Percentiles rank a stretch among this genome's conserved stretches.
Evolutionary conservation across 2,329 filamentous ascomycete species (phyloP).

Genomic region (Coniella vitis): DNA sequence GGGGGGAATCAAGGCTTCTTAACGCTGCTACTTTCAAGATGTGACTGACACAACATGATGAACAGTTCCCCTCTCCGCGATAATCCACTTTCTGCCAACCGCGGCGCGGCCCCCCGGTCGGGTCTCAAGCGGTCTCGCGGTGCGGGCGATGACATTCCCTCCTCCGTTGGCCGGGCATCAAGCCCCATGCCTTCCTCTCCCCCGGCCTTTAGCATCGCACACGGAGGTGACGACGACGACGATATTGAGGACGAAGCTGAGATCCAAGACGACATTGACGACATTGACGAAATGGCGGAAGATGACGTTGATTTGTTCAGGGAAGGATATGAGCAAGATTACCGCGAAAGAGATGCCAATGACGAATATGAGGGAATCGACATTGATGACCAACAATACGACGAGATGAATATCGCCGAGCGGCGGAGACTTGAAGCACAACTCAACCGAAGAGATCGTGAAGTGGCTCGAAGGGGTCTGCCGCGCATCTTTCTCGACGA

Average conservation of each 20-base stretch:
- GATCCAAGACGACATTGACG: constrained; percentile 65
- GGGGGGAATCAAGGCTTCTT: too few species aligned
- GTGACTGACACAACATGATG: constrained; percentile 18
- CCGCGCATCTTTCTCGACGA: constrained; percentile 61
- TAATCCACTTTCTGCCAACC: constrained; percentile 77
- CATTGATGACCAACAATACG: constrained; percentile 70
- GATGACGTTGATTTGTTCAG: constrained; percentile 75
- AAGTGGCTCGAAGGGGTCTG: constrained; percentile 50
- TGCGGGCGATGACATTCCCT: constrained; percentile 41
- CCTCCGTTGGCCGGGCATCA: constrained; percentile 45
- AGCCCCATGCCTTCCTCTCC: constrained; percentile 62
- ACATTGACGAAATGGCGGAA: constrained; percentile 75
- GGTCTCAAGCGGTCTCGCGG: constrained; percentile 51
- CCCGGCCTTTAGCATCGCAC: constrained; percentile 56
- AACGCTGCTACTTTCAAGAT: too few species aligned
- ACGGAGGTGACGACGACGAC: constrained; percentile 63
- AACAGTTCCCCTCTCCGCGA: constrained; percentile 73
- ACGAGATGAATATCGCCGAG: constrained; percentile 58
- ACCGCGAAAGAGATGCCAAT: constrained; percentile 57
- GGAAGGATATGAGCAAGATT: constrained; percentile 66
- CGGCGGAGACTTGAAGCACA: constrained; percentile 66
- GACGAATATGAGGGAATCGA: constrained; percentile 65
- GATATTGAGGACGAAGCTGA: constrained; percentile 64
- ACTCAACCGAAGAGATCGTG: constrained; percentile 66
- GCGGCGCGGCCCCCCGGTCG: constrained; percentile 50